Evolutionary conservation across 2,329 filamentous ascomycete species (phyloP).

Genomic region (Aspergillus sp.): DNA sequence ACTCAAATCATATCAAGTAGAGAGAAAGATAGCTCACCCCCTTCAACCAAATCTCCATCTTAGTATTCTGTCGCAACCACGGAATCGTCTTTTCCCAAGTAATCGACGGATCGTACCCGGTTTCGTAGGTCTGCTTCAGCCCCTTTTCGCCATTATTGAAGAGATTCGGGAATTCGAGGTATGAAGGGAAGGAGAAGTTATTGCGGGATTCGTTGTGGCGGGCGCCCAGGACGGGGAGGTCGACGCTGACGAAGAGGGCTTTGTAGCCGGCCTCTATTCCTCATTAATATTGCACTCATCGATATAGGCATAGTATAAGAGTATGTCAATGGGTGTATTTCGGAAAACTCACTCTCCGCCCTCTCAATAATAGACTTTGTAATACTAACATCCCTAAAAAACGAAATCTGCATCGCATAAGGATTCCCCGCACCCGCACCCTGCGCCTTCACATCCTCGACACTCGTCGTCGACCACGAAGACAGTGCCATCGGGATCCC

Average conservation of each 20-base stretch:
- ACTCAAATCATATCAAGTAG: neutral
- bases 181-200: constrained; percentile 42
- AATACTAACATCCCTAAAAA: constrained; percentile 42
- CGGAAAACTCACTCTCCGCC: constrained; percentile 33
- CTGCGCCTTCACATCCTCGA: constrained; percentile 42
- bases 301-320: too few relatives aligned
- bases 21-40: constrained; percentile 13
- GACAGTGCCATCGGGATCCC: constrained; percentile 44
- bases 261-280: constrained; percentile 40
- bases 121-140: neutral
- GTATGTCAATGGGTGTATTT: neutral
- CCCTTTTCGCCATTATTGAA: constrained; percentile 8
- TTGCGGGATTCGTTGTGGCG: constrained; percentile 49
- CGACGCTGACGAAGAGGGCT: constrained; percentile 50
- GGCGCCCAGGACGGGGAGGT: constrained; percentile 47
- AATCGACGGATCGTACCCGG: constrained; percentile 15
- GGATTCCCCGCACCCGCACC: constrained; percentile 29
- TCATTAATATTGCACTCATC: neutral
- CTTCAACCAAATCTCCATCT: constrained; percentile 32
- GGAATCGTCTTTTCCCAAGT: constrained; percentile 45
- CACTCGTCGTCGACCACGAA: constrained; percentile 36
- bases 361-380: constrained; percentile 33
- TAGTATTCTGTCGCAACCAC: constrained; percentile 43
- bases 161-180: constrained; percentile 37
- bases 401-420: constrained; percentile 49